Base-by-base conservation (phyloP, 345 rosid genomes). In the Cardamine occulta region DNA sequence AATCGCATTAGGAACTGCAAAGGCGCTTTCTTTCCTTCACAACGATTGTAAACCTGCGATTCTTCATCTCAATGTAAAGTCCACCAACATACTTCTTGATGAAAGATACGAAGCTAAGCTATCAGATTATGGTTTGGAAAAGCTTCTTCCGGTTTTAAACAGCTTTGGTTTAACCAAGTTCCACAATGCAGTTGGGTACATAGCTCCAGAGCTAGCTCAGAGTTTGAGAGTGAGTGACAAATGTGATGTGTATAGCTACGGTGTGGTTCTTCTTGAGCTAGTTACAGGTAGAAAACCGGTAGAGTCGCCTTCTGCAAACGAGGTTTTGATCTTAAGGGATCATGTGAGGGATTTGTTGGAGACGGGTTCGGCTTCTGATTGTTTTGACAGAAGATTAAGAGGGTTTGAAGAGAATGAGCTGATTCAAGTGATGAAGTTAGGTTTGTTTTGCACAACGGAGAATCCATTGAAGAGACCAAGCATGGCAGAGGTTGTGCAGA, bases 401-500 rank as follows among this genome's bases (percentile, higher is more conserved):
- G 93, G 86, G 73, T 88, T 88, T 49, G 87, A 83, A 26, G 99
- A 95, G 85, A 92, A 87, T 65, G 99, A 95, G 79, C 56, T 95
- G 85, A 87, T 90, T 74, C 97, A 92, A 82, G 94, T 90, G 8
- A 87, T 95, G 97, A 92, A 90, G 80, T 71, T 95, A 80, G 99
- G 97, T 18, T 56, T 95, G 78, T 81, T 92, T 76, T 95, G 97
- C 58, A 88, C 97, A 56, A 80, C 93, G 0, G 90, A 90, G 70
- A 79, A 60, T 79, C 96, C 97, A 62, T 62, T 86, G 63, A 88
- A 90, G 83, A 90, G 99, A 81, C 97, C 97, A 13, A 95, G 97
- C 85, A 90, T 92, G 94, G 93, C 97, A 13, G 99, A 95, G 80
- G 97, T 85, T 74, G 97, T 92, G 75, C 97, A 92, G 82, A 90